These are phyloP conservation scores for Chromosphaera perkinsii DNA, from an alignment of 208 protist species.

Conservation along the genomic window DNA sequence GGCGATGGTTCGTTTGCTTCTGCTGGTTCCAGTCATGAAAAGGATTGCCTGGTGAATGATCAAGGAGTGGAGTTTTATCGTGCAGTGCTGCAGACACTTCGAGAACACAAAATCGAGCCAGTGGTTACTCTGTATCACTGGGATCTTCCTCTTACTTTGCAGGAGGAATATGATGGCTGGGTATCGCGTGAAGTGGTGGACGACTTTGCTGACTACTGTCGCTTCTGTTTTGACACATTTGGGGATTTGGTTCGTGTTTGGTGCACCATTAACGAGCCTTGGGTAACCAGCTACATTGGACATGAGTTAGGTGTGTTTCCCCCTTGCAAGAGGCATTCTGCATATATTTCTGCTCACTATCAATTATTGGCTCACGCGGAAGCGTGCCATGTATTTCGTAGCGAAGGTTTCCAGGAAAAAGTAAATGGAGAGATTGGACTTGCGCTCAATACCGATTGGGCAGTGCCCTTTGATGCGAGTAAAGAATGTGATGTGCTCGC, in stretches of 20 bases:
- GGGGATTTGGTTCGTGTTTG: background rate
- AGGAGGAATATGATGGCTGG: background rate
- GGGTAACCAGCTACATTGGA: background rate
- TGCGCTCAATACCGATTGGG: background rate
- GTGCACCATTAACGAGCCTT: conserved; percentile 9
- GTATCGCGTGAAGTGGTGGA: background rate
- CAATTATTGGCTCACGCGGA: background rate
- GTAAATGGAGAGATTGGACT: background rate
- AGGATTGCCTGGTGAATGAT: no score
- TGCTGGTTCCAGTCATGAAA: no score
- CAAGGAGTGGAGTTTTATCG: conserved; percentile 4
- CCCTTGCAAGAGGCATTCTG: background rate
- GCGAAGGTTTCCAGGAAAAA: no score
- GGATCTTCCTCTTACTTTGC: conserved; percentile 9
- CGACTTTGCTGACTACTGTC: background rate
- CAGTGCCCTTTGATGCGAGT: background rate
- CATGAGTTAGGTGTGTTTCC: background rate
- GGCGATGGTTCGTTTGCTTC: no score
- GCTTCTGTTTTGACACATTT: conserved; percentile 1
- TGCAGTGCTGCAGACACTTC: background rate
- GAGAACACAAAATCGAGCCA: background rate
- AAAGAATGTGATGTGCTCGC: conserved; percentile 1
- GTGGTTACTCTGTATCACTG: conserved; percentile 14
- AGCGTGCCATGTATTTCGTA: background rate
- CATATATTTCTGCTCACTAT: background rate